Conservation (phyloP, 805 yeast species). For the Ogataea nitratoaversa region DNA sequence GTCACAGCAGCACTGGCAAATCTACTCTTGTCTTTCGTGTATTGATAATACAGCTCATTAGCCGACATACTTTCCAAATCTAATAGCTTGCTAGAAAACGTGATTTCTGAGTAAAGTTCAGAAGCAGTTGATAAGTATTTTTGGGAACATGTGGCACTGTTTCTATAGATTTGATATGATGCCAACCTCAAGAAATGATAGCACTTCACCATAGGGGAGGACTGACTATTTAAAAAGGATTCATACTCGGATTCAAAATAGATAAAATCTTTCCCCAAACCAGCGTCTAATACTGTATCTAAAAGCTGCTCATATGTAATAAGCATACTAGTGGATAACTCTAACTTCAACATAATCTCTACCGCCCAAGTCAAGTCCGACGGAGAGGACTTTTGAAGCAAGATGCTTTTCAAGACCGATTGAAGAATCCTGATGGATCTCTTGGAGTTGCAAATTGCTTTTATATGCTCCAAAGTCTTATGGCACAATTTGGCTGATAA, state of each 20-base stretch:
- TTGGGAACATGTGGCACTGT: constrained; percentile 11
- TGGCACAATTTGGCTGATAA: constrained; percentile 26
- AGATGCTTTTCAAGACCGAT: constrained; percentile 45
- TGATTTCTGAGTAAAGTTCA: constrained; percentile 8
- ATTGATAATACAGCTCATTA: constrained; percentile 18
- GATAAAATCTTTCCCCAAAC: constrained; percentile 55
- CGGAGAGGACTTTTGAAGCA: constrained; percentile 12
- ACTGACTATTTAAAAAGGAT: constrained; percentile 31
- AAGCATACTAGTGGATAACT: constrained; percentile 32
- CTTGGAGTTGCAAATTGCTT: constrained; percentile 39
- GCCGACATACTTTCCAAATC: constrained; percentile 13
- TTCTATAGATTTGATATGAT: constrained; percentile 18
- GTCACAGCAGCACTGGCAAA: constrained; percentile 8
- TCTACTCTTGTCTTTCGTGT: constrained; percentile 7
- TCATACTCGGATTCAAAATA: constrained; percentile 50
- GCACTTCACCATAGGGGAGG: constrained; percentile 25
- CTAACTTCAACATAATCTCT: constrained; percentile 30
- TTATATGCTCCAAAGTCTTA: constrained; percentile 19
- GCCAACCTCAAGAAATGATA: constrained; percentile 19
- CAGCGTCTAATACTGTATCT: constrained; percentile 40
- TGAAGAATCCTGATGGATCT: constrained; percentile 48
- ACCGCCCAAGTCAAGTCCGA: constrained; percentile 19
- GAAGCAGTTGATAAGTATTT: constrained; percentile 8
- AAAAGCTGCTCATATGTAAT: constrained; percentile 38
- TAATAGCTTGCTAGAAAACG: constrained; percentile 10